A percentile compares a stretch with the other conserved stretches of the same genome.
phyloP scores from a whole-genome alignment of 768 basidiomycete genomes.

The Podaxis pistillaris region DNA sequence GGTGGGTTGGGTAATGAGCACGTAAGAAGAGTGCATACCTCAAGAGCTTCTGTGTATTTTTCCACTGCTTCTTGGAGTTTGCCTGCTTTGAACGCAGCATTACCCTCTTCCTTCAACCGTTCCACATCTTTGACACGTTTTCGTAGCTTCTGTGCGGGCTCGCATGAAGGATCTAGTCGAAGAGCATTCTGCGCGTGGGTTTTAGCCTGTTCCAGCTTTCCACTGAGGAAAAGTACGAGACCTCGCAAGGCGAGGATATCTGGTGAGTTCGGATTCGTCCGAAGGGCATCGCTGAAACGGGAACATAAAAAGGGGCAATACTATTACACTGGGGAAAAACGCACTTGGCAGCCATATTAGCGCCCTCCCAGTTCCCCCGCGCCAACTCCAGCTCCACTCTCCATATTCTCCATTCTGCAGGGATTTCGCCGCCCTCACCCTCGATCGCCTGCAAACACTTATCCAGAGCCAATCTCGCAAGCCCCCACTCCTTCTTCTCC shows the following conservation, averaged over 20 bases:
- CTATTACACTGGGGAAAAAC: slow-evolving; percentile 25
- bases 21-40: slow-evolving; percentile 36
- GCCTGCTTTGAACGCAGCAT: slow-evolving; percentile 65
- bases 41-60: slow-evolving; percentile 71
- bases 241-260: slow-evolving; percentile 80
- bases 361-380: slow-evolving; percentile 71
- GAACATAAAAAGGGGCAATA: slow-evolving; percentile 1
- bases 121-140: slow-evolving; percentile 84
- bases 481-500: slow-evolving; percentile 66
- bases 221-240: slow-evolving; percentile 71
- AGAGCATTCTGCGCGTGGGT: slow-evolving; percentile 73
- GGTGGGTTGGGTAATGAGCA: not conserved
- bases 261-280: slow-evolving; percentile 69
- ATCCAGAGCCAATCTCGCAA: slow-evolving; percentile 78
- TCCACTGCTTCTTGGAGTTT: slow-evolving; percentile 59
- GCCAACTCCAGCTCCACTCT: slow-evolving; percentile 75
- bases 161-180: slow-evolving; percentile 75
- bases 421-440: slow-evolving; percentile 72
- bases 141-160: slow-evolving; percentile 65
- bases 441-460: slow-evolving; percentile 73
- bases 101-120: slow-evolving; percentile 82
- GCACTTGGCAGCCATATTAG: slow-evolving; percentile 71
- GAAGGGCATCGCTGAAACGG: slow-evolving; percentile 64
- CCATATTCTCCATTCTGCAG: slow-evolving; percentile 80
- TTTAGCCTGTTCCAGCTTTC: slow-evolving; percentile 67